Conservation (phyloP, 2,329 filamentous ascomycete genomes). For the Lachnellula cervina region DNA sequence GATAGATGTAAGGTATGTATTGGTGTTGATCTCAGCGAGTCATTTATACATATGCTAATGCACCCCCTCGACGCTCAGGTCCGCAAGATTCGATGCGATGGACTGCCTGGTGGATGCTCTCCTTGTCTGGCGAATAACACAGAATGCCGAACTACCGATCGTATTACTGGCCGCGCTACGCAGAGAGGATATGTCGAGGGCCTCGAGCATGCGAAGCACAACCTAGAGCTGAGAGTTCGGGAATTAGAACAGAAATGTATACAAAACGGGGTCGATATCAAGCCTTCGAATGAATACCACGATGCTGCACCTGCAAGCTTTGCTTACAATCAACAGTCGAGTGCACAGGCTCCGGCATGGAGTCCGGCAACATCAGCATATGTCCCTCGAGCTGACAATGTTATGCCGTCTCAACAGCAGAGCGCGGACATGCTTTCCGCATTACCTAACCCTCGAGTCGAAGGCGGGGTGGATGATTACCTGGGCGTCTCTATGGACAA, state of each 20-base stretch:
- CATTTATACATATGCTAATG: slow-evolving; percentile 9
- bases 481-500: slow-evolving; percentile 57
- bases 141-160: slow-evolving; percentile 77
- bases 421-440: slow-evolving; percentile 23
- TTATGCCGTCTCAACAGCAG: slow-evolving; percentile 9
- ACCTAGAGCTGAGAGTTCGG: slow-evolving; percentile 60
- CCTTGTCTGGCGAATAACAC: slow-evolving; percentile 72
- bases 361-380: slow-evolving; percentile 10
- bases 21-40: neutral
- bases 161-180: slow-evolving; percentile 76
- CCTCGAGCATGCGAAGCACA: slow-evolving; percentile 67
- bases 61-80: slow-evolving; percentile 43
- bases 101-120: slow-evolving; percentile 72
- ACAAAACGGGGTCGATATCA: slow-evolving; percentile 56
- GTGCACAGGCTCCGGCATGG: slow-evolving; percentile 14
- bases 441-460: slow-evolving; percentile 23
- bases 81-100: slow-evolving; percentile 85
- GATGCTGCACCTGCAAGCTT: slow-evolving; percentile 12
- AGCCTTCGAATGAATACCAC: slow-evolving; percentile 36
- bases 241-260: slow-evolving; percentile 64
- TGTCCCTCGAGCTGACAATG: slow-evolving; percentile 1
- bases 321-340: slow-evolving; percentile 14
- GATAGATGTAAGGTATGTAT: slow-evolving; percentile 74
- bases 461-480: slow-evolving; percentile 54
- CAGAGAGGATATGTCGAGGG: slow-evolving; percentile 73